phyloP scores from a whole-genome alignment of 148 eudicot genomes.

The Vaccinium vitisidaea region DNA sequence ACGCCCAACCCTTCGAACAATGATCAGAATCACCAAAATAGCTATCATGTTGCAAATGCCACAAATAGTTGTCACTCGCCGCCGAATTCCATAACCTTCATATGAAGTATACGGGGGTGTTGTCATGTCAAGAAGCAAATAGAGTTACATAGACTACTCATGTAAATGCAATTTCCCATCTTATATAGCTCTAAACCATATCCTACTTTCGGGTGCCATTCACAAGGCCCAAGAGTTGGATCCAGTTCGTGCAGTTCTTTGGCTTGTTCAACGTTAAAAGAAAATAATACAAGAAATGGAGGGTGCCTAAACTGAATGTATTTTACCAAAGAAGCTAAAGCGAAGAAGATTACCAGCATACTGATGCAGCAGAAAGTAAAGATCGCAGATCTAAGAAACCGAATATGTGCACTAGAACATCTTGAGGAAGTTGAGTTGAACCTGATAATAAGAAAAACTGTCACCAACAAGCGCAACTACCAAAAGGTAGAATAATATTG shows the following conservation, averaged over 20 bases:
- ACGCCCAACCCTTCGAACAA: conserved; percentile 12
- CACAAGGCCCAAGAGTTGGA: neutral
- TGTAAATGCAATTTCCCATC: neutral
- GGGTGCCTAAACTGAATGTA: neutral
- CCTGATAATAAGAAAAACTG: conserved; percentile 33
- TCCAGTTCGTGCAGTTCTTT: neutral
- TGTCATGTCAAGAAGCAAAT: neutral
- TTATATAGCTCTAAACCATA: neutral
- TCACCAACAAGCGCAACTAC: neutral
- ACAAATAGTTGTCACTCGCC: conserved; percentile 61
- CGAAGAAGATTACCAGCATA: conserved; percentile 59
- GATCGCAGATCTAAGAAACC: conserved; percentile 74
- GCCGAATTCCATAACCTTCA: conserved; percentile 80
- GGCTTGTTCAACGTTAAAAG: neutral
- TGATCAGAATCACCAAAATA: conserved; percentile 40
- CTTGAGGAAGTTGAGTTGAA: conserved; percentile 52
- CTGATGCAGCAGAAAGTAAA: conserved; percentile 62
- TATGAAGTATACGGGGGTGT: conserved; percentile 16
- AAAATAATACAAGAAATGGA: neutral
- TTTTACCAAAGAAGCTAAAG: neutral
- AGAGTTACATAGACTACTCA: neutral
- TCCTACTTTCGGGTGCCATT: neutral
- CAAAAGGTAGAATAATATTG: neutral
- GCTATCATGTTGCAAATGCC: conserved; percentile 48
- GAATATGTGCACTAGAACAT: conserved; percentile 73